A percentile compares a stretch with the other conserved stretches of the same genome.
Conservation (phyloP, 1,284 basidiomycete species). For the Entoloma clypeatum region DNA sequence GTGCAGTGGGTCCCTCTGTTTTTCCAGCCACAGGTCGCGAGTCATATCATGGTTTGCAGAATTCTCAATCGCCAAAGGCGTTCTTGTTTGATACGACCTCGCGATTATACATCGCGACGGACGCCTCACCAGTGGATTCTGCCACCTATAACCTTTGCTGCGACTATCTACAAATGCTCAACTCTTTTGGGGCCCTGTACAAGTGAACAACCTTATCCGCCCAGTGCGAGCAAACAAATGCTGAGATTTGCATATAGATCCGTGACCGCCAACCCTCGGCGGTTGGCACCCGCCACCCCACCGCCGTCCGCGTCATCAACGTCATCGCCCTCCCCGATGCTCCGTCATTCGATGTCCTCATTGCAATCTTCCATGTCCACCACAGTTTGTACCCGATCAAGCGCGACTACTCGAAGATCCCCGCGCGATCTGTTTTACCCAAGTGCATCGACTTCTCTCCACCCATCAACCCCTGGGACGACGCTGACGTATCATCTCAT, state of each 20-base stretch:
- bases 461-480: conserved; percentile 60
- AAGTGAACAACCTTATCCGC: conserved; percentile 40
- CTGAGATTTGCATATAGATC: conserved; percentile 31
- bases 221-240: background rate
- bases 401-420: conserved; percentile 6
- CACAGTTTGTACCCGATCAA: conserved; percentile 2
- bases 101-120: conserved; percentile 87
- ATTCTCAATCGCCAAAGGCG: conserved; percentile 87
- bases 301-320: conserved; percentile 22
- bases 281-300: conserved; percentile 24
- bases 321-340: conserved; percentile 19
- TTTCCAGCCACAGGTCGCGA: background rate
- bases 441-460: conserved; percentile 50
- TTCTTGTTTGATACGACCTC: conserved; percentile 90
- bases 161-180: conserved; percentile 88
- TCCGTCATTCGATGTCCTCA: conserved; percentile 11
- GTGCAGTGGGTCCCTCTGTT: conserved; percentile 48
- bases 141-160: conserved; percentile 86
- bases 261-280: conserved; percentile 32
- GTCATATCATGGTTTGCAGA: conserved; percentile 40
- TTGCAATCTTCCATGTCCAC: conserved; percentile 16
- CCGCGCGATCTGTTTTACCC: conserved; percentile 46
- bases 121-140: conserved; percentile 88
- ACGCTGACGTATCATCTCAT: conserved; percentile 87
- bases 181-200: conserved; percentile 83